Evolutionary conservation across 2,329 filamentous ascomycete species (phyloP).

Genomic region (Hypocreales sp.): DNA sequence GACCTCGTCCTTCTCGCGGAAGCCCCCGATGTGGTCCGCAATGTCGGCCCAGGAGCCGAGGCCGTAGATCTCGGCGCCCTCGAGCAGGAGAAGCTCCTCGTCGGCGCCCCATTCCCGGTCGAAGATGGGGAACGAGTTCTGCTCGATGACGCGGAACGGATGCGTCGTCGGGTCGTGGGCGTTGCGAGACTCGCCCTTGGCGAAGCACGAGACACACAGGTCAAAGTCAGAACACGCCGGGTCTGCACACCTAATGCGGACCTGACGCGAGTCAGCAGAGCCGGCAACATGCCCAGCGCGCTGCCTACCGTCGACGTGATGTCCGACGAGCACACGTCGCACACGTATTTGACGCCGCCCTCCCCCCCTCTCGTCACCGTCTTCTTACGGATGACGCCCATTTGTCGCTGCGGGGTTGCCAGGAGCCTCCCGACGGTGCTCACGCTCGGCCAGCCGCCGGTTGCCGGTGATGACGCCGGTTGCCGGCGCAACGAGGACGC

Average conservation of each 20-base stretch:
- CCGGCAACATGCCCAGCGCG: no score
- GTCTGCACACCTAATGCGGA: slow-evolving; percentile 86
- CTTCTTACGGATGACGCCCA: slow-evolving; percentile 96
- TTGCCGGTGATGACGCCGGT: background rate
- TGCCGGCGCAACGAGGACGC: background rate
- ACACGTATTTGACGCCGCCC: slow-evolving; percentile 88
- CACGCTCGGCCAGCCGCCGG: no score
- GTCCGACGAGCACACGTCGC: slow-evolving; percentile 90
- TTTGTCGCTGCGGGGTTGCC: slow-evolving; percentile 18
- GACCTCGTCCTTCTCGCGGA: slow-evolving; percentile 87
- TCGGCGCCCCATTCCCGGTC: slow-evolving; percentile 92
- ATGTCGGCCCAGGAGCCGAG: slow-evolving; percentile 96
- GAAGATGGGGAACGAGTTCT: slow-evolving; percentile 96
- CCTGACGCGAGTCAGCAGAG: slow-evolving; percentile 35
- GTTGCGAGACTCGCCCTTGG: slow-evolving; percentile 63
- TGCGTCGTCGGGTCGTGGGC: slow-evolving; percentile 79
- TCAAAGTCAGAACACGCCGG: slow-evolving; percentile 82
- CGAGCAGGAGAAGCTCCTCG: slow-evolving; percentile 82
- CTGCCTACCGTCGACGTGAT: slow-evolving; percentile 86
- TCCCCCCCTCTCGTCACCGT: slow-evolving; percentile 73
- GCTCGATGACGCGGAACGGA: slow-evolving; percentile 86
- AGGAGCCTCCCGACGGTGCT: no score
- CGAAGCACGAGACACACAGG: slow-evolving; percentile 89
- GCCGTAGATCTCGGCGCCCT: slow-evolving; percentile 92
- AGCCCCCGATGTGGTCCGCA: slow-evolving; percentile 93